These are phyloP conservation scores for Detonula confervacea DNA, from an alignment of 352 stramenopile species.

Conservation along the genomic window DNA sequence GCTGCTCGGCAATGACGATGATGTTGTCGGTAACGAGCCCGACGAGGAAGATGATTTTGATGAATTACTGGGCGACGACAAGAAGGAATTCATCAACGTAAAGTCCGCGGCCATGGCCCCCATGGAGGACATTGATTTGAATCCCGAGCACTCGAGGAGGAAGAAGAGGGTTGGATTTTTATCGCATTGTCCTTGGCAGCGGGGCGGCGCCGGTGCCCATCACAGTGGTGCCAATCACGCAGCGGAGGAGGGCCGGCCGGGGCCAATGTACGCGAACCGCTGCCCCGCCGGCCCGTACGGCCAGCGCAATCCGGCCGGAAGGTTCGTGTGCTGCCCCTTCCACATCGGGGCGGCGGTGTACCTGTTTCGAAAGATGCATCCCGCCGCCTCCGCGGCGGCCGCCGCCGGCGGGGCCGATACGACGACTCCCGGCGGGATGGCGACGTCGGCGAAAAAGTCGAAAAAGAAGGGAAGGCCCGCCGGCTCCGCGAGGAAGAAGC, in stretches of 20 bases:
- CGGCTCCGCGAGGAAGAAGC: constrained; percentile 1
- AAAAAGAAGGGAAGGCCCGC: background rate
- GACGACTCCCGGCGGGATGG: background rate
- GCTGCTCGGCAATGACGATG: background rate
- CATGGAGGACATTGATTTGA: constrained; percentile 32
- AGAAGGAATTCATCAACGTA: constrained; percentile 39
- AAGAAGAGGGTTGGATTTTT: background rate
- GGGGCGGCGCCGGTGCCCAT: background rate
- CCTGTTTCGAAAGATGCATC: constrained; percentile 10
- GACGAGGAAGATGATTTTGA: constrained; percentile 27
- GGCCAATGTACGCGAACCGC: constrained; percentile 27
- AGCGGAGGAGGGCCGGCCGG: no score
- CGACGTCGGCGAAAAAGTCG: no score
- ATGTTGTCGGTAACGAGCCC: constrained; percentile 46
- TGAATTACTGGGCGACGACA: background rate
- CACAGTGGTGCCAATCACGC: background rate
- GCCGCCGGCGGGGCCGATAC: background rate
- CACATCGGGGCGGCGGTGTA: constrained; percentile 44
- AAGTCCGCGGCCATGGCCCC: constrained; percentile 41
- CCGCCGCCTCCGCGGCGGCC: background rate
- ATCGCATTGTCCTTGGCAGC: background rate
- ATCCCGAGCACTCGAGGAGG: constrained; percentile 7
- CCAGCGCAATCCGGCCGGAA: constrained; percentile 29
- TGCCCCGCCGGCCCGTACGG: constrained; percentile 48
- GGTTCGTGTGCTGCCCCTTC: constrained; percentile 60